Conservation (phyloP, 768 basidiomycete species). For the Lentinula lateritia region DNA sequence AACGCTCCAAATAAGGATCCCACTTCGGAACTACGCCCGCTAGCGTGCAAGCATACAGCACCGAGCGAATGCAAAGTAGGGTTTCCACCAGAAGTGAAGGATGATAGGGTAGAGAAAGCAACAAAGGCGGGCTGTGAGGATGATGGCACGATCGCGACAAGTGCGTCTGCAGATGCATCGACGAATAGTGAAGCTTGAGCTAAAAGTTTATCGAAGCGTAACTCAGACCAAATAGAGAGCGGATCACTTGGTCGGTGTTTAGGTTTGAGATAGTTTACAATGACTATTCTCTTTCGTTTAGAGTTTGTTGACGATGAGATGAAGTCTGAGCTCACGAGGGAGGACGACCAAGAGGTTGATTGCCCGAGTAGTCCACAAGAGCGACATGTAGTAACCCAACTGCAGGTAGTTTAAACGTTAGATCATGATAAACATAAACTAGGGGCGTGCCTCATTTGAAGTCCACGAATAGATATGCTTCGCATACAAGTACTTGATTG, state of each 20-base stretch:
- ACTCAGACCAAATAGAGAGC: conserved; percentile 44
- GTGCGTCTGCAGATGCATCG: conserved; percentile 58
- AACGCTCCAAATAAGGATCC: conserved; percentile 71
- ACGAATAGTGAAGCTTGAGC: conserved; percentile 59
- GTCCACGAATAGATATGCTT: conserved; percentile 69
- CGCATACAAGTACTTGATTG: conserved; percentile 75
- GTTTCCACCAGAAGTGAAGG: conserved; percentile 62
- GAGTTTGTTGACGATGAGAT: not conserved
- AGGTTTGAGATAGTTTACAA: conserved; percentile 59
- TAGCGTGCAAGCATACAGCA: conserved; percentile 60
- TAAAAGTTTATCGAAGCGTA: conserved; percentile 65
- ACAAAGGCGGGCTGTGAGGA: conserved; percentile 52
- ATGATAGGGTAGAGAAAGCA: conserved; percentile 54
- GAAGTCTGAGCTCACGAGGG: conserved; percentile 44
- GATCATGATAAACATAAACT: not conserved
- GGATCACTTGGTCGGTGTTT: conserved; percentile 25
- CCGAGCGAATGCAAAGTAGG: conserved; percentile 68
- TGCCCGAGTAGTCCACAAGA: conserved; percentile 60
- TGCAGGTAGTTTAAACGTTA: conserved; percentile 17
- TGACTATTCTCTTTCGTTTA: conserved; percentile 29
- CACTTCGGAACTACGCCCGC: conserved; percentile 37
- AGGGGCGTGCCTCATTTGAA: conserved; percentile 40
- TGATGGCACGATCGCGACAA: conserved; percentile 49
- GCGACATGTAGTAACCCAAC: conserved; percentile 73
- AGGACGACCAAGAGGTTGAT: conserved; percentile 61